Percentiles rank a stretch among this genome's conserved stretches.
Evolutionary conservation across 495 filamentous ascomycete genomes (phyloP).

Genomic region (Pseudoneurospora amorphoporcata): DNA sequence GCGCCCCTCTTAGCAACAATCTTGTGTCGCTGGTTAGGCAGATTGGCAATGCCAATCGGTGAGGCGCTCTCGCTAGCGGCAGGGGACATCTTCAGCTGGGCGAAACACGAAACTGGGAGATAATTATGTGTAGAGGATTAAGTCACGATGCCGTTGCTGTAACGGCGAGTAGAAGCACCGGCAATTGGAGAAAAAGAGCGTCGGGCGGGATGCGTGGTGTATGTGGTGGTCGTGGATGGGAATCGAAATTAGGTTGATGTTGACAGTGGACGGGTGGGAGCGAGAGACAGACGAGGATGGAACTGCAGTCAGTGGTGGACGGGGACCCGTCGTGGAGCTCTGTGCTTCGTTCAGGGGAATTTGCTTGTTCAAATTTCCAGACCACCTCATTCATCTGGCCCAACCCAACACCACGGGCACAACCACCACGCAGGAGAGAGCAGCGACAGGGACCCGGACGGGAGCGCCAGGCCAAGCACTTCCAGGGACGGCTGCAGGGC

Average conservation of each 20-base stretch:
- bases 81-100: conserved; percentile 52
- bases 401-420: not conserved
- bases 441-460: conserved; percentile 9
- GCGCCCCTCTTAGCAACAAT: conserved; percentile 99
- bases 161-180: conserved; percentile 5
- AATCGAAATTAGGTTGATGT: conserved; percentile 14
- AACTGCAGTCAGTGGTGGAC: not conserved
- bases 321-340: conserved; percentile 13
- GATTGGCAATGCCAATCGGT: conserved; percentile 99
- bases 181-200: conserved; percentile 10
- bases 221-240: not conserved
- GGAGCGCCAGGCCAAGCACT: conserved; percentile 7
- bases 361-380: conserved; percentile 32
- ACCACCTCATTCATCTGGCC: conserved; percentile 4
- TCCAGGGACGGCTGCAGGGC: conserved; percentile 2
- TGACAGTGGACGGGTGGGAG: conserved; percentile 14
- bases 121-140: conserved; percentile 3
- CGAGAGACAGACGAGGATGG: conserved; percentile 7
- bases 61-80: conserved; percentile 73
- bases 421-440: not conserved
- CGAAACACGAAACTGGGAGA: conserved; percentile 4
- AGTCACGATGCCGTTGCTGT: conserved; percentile 7
- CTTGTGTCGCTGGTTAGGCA: conserved; percentile 98
- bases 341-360: conserved; percentile 27
- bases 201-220: not conserved